Base-by-base conservation (phyloP, 805 yeast genomes). In the Pichia ethanolica region DNA sequence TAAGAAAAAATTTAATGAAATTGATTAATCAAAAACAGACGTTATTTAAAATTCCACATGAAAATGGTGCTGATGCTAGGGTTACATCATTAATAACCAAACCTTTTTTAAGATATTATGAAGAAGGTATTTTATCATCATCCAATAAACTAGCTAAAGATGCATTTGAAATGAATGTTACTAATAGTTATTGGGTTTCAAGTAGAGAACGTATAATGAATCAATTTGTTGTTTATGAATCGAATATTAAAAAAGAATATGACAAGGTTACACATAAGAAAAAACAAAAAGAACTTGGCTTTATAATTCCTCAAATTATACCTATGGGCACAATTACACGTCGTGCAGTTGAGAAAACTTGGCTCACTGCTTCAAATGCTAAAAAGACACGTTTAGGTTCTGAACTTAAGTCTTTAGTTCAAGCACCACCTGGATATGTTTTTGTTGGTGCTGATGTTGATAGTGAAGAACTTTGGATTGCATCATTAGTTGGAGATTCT, bases 401-500 rank as follows among this genome's bases (percentile, higher is more conserved):
- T 1, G 99, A 93, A 63, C 71, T 95, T 53, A 93, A 95, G 65
- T 81, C 97, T 0, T 79, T 88, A 71, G 73, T 93, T 5, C 70
- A 75, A 50, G 97, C 97, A 0, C 99, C 99, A 0, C 67, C 74
- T 3, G 97, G 97, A 0, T 93, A 90, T 63, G 78, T 79, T 36
- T 86, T 93, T 69, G 96, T 93, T 8, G 99, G 99, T 9, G 99
- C 99, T 0, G 99, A 93, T 71, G 99, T 93, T 8, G 99, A 93
- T 66, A 88, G 97, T 37, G 99, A 93, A 62, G 99, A 93, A 62
- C 72, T 93, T 40, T 93, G 99, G 99, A 93, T 93, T 56, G 99
- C 99, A 0, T 86, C 97, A 20, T 69, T 95, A 27, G 82, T 91
- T 34, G 97, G 99, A 4, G 99, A 93, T 63, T 83, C 98, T 0